Base-by-base conservation (phyloP, 2,329 filamentous ascomycete species). In the Cercospora nicotianae region DNA sequence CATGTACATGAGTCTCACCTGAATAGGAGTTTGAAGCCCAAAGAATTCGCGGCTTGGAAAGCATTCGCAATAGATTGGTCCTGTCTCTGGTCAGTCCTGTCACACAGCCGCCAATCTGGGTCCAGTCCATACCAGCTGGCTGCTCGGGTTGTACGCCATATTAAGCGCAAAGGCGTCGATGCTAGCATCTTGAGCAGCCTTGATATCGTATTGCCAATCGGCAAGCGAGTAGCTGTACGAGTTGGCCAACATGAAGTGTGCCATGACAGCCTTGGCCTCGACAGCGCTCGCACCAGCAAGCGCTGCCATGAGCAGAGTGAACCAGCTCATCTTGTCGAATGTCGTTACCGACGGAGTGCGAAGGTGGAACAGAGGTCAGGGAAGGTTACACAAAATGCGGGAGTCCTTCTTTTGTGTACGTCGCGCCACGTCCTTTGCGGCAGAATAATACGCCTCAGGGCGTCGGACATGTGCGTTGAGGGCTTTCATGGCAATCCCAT, bases 141-240 rank as follows among this genome's bases (percentile, higher is more conserved):
- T 60, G 59, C 59, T 59, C 64, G 86, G 83, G 31, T 65, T 66
- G 3, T 77, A 75, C n/a, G 83, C 83, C 58, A 86, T 84, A 61
- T 85, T 85, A 45, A 85, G 77, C 1, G 83, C 83, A 72, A 85
- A 85, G 4, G 82, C 82, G 42, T 85, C 83, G 42, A 85, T 83
- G 23, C 65, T 42, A 8, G 65, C 67, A 48, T 59, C 60, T 45
- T 72, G 70, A 13, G 70, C 70, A 18, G 61, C 60, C 51, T 62
- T 20, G 13, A 72, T 69, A 23, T 72, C 69, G 16, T 30, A 61
- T 42, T 45, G 36, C 67, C 69, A 72, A 13, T 69, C 69, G 9
- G 51, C 26, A 10, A 60, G 36, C 26, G 64, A 60, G 58, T 69
- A 69, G 4, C 13, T 64, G 53, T 64, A 57, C n/a, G 60, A 65